Evolutionary conservation across 2,329 filamentous ascomycete species (phyloP), one percentile per base, ranked within the genome.

Genomic region (Colletotrichum melonis): DNA sequence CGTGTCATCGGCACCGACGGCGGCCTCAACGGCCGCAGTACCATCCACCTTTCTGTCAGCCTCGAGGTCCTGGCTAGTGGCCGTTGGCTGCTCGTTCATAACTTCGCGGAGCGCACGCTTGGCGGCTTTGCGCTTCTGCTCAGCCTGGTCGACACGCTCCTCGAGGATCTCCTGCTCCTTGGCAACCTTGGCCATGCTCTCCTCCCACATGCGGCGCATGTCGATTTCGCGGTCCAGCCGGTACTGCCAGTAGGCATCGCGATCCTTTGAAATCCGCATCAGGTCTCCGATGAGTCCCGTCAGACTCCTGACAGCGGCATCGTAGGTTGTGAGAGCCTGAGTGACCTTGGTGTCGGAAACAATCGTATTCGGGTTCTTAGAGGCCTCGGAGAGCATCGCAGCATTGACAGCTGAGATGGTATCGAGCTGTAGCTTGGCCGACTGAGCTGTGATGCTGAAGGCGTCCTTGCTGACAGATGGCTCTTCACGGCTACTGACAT

Each of bases 131-230:
- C 95, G 91, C 87, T 97, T 98, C 80, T 93, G 90, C 81, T 98
- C 96, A 1, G 95, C 94, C 82, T 98, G 94, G 57, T 94, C 95
- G 74, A 98, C 94, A 71, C 92, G 93, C 46, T 91, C 94, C 80
- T 98, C 95, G 1, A 99, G 88, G 64, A 95, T 90, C 82, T 98
- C 97, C 78, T 99, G 97, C 81, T 99, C 97, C 69, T 91, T 92
- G 22, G 95, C 97, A n/a, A 99, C 93, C 78, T 95, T 92, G 11
- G 97, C 95, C 97, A 99, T 98, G 83, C 95, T 98, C 79, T 99
- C 97, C 83, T 99, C 97, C 97, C 97, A 99, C 91, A 99, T 94
- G 73, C 94, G 92, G 49, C 97, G 92, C 84, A 98, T 93, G 80
- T 98, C 94, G 56, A 92, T 92, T 84, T 99, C 97, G 67, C 95